Percentiles rank a stretch among this genome's conserved stretches.
Conservation (phyloP, 352 stramenopile species). For the Blastocystis sp. region DNA sequence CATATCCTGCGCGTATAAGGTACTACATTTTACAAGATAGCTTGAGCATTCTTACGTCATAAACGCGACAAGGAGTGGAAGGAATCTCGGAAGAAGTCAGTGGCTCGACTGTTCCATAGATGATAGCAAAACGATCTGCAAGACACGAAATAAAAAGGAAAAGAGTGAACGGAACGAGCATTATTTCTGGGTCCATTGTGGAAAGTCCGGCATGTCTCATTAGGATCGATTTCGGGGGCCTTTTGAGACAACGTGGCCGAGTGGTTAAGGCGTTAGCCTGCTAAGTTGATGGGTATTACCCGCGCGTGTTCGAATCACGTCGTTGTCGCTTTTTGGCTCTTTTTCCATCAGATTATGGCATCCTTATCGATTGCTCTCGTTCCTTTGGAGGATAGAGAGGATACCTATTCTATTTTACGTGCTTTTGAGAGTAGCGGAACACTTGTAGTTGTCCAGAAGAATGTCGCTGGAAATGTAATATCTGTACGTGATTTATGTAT, state of each 20-base stretch:
- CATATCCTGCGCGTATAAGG: neutral
- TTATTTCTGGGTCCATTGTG: neutral
- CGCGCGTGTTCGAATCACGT: constrained; percentile 43
- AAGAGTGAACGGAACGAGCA: neutral
- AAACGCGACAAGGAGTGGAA: constrained; percentile 1
- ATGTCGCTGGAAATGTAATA: constrained; percentile 5
- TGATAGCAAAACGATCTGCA: constrained; percentile 32
- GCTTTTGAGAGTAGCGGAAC: neutral
- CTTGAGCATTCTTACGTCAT: neutral
- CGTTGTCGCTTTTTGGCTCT: constrained; percentile 30
- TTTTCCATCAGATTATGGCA: neutral
- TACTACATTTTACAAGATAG: neutral
- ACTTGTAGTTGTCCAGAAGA: constrained; percentile 12
- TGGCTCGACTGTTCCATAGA: constrained; percentile 32
- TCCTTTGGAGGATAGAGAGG: constrained; percentile 11
- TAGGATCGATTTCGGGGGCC: neutral
- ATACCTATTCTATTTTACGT: constrained; percentile 44
- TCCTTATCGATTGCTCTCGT: neutral
- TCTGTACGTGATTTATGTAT: neutral
- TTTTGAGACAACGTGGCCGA: constrained; percentile 27
- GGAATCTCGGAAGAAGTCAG: neutral
- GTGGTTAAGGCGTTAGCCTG: constrained; percentile 42
- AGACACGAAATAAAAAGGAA: neutral
- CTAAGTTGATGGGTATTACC: constrained; percentile 9
- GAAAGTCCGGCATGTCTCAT: neutral